phyloP scores from a whole-genome alignment of 371 early-diverging fungal species.

The Lichtheimia hyalospora region DNA sequence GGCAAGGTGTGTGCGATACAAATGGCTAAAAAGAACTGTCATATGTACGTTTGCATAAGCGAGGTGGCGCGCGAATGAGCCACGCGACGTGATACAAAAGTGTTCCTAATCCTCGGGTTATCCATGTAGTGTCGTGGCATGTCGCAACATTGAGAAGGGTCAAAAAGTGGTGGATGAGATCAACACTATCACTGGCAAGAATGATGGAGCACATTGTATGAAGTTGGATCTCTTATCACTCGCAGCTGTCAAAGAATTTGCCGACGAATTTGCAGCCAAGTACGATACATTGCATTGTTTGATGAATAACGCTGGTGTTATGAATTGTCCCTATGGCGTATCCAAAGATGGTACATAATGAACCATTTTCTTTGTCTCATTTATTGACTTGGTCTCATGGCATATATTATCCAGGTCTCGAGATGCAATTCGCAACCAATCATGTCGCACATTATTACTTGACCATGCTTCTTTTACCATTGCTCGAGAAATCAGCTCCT shows the following conservation, averaged over 20 bases:
- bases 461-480: slow-evolving; percentile 64
- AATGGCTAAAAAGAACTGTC: slow-evolving; percentile 59
- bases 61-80: too few species aligned
- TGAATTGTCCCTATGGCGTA: slow-evolving; percentile 60
- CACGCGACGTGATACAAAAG: neutral
- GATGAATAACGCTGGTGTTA: slow-evolving; percentile 71
- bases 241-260: slow-evolving; percentile 54
- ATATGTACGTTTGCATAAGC: slow-evolving; percentile 36
- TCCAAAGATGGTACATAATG: slow-evolving; percentile 59
- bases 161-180: slow-evolving; percentile 50
- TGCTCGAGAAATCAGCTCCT: slow-evolving; percentile 50
- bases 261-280: slow-evolving; percentile 44
- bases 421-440: slow-evolving; percentile 53
- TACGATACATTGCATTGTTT: slow-evolving; percentile 59
- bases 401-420: slow-evolving; percentile 18
- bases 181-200: slow-evolving; percentile 50
- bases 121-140: slow-evolving; percentile 50
- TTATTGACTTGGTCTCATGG: neutral
- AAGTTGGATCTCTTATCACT: slow-evolving; percentile 60
- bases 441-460: slow-evolving; percentile 79
- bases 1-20: slow-evolving; percentile 61
- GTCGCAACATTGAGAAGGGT: slow-evolving; percentile 50
- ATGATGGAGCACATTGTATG: slow-evolving; percentile 41
- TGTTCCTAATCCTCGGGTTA: neutral
- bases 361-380: too few species aligned